Evolutionary conservation across 345 rosid species (phyloP), one percentile per base, ranked within the genome.

Genomic region (Adansonia digitata): DNA sequence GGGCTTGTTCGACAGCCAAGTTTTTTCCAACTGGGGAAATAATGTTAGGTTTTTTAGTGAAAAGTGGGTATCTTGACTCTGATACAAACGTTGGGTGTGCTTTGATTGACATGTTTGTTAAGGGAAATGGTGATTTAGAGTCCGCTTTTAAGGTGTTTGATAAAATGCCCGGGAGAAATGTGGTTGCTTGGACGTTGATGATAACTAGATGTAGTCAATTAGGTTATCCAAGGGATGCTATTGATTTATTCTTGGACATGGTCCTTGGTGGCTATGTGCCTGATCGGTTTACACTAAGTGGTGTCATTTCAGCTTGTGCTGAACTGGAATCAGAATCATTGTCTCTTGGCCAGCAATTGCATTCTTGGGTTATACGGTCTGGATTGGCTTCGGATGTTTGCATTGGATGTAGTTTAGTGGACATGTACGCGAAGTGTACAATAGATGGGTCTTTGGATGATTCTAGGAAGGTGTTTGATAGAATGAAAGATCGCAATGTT

Each of bases 361-460:
- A 88, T 84, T 86, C 91, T 63, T 80, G 85, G 87, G 81, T 79
- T 35, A 75, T 88, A 48, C 75, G 89, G 79, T 75, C 84, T 0
- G 90, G 93, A 7, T 48, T 87, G 20, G 73, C 49, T n/a, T 77
- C 17, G 18, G 97, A 89, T 81, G 90, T 80, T 67, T 87, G 88
- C 72, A 85, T 89, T 62, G 90, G 90, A 24, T 91, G 92, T 82
- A 87, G 89, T 85, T 86, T 86, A 80, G 89, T 87, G 61, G 92
- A 91, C 72, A 88, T 91, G 98, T 87, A 93, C 55, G 90, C 86
- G 7, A 91, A 93, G 79, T 87, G 92, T 35, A 67, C 80, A 2
- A 75, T 18, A 34, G 81, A 80, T 51, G 88, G 94, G 27, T 86
- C 85, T n/a, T 37, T 84, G 37, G 83, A 64, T 76, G 85, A 87